phyloP scores from a whole-genome alignment of 305 asterid genomes.

The Stenogyne calaminthoides region DNA sequence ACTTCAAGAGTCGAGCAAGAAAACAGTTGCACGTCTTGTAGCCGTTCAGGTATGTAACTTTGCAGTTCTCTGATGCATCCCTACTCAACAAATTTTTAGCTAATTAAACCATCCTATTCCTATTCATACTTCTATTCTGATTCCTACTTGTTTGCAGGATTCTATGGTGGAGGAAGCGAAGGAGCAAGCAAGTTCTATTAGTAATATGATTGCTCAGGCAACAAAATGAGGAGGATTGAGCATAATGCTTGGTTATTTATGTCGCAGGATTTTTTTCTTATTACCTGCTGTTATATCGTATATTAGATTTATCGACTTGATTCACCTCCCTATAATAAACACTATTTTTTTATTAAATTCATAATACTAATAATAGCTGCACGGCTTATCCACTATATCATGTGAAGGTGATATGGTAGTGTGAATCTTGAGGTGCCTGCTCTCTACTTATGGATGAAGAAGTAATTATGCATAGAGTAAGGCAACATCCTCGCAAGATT shows the following conservation, averaged over 20 bases:
- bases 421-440: neutral
- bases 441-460: neutral
- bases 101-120: constrained; percentile 14
- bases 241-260: neutral
- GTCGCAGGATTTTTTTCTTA: neutral
- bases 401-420: too few species aligned
- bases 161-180: constrained; percentile 96
- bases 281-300: neutral
- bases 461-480: neutral
- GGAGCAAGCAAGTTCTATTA: constrained; percentile 90
- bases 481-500: neutral
- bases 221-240: constrained; percentile 62
- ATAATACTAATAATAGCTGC: neutral
- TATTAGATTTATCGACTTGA: neutral
- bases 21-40: constrained; percentile 85
- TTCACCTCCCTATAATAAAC: neutral
- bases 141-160: constrained; percentile 50
- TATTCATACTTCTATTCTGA: constrained; percentile 21
- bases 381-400: neutral
- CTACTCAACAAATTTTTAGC: constrained; percentile 3
- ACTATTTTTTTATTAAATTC: neutral
- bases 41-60: constrained; percentile 75
- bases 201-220: constrained; percentile 93
- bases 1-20: constrained; percentile 98
- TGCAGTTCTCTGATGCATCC: constrained; percentile 20